Base-by-base conservation (phyloP, 164 flowering plant genomes). In the Stephania cephalantha region DNA sequence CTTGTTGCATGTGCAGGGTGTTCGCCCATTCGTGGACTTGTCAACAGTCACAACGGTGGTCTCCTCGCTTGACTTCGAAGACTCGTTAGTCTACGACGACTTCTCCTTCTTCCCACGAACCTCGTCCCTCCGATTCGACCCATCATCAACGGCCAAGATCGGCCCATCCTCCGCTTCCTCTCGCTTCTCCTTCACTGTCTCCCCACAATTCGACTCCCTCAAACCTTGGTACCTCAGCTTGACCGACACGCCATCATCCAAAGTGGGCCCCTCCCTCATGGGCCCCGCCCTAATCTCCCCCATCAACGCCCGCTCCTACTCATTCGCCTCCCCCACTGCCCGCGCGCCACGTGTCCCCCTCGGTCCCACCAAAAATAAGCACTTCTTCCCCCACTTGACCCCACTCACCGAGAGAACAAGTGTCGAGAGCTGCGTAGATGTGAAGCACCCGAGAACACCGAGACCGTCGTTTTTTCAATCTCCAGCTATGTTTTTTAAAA, bases 211-310 rank as follows among this genome's bases (percentile, higher is more conserved):
- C 52, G 97, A 94, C 87, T 88, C 99, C 1, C 84, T 96, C 78
- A 96, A 94, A 73, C 99, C 99, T 0, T 96, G 99, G 99, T 86
- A 94, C 85, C 91, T 96, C 73, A 79, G 88, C 70, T 77, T 89
- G 29, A 75, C 89, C 11, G 97, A 89, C 86, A 83, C 90, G 48
- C 80, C 92, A 69, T 52, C 87, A 1, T 83, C 87, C 42, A 88
- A 85, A 73, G 84, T 89, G 29, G 95, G 94, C 9, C 88, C 89
- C 74, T 75, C 86, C 2, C 44, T 76, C 1, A 72, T 83, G 79
- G 91, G 92, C 52, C 88, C 97, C 15, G 90, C 95, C 5, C 82
- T 86, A 30, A 89, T 94, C 76, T 92, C 98, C 6, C 97, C 98
- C 0, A 87, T 90, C 80, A 94, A 89, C 79, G 97, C 97, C 2